These are phyloP conservation scores for Saprolegnia diclina DNA, from an alignment of 352 stramenopile genomes.

Conservation along the genomic window DNA sequence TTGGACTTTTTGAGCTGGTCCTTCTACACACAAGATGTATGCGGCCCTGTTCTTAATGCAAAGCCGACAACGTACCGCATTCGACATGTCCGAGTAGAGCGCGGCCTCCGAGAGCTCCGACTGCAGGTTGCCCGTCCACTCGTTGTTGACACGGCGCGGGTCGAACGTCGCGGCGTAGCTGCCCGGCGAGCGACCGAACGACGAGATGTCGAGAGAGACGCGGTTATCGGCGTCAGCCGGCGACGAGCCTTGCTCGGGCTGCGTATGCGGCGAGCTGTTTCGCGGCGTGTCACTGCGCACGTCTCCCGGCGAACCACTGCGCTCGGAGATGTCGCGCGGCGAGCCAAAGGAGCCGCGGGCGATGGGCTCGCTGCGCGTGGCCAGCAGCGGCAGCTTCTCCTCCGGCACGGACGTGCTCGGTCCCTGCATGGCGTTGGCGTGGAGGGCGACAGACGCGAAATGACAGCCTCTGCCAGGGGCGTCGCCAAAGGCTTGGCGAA, in stretches of 20 bases:
- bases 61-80: neutral
- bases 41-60: no score
- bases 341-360: neutral
- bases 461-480: neutral
- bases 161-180: neutral
- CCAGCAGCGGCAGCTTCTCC: neutral
- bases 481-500: neutral
- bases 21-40: slow-evolving; percentile 13
- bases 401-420: neutral
- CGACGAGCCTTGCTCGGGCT: no score
- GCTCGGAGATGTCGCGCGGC: neutral
- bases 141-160: neutral
- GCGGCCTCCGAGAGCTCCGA: slow-evolving; percentile 19
- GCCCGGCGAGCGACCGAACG: no score
- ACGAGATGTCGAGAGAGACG: no score
- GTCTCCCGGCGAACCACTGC: neutral
- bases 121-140: slow-evolving; percentile 11
- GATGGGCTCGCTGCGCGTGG: neutral
- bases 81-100: slow-evolving; percentile 8
- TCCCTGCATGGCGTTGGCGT: neutral
- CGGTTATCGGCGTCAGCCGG: no score
- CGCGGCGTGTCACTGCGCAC: no score
- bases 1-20: slow-evolving; percentile 74
- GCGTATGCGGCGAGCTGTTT: no score
- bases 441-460: neutral